Evolutionary conservation across 1,284 basidiomycete genomes (phyloP).

Genomic region (Sporisorium graminicola): DNA sequence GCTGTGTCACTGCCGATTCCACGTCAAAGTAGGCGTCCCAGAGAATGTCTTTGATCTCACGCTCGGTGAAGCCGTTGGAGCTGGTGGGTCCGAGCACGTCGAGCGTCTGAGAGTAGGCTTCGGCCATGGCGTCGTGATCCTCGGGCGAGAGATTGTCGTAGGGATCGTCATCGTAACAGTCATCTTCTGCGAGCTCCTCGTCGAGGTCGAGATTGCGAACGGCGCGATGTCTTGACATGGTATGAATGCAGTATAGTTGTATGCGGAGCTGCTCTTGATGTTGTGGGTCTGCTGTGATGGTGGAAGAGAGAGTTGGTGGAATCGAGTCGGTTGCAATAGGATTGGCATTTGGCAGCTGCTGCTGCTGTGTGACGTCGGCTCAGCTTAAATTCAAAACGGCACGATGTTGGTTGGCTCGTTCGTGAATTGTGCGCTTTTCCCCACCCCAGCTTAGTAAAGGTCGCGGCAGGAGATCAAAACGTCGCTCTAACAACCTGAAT

Average conservation of each 20-base stretch:
- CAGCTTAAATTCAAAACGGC: slow-evolving; percentile 1
- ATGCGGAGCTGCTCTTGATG: background rate
- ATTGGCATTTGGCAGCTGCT: slow-evolving; percentile 2
- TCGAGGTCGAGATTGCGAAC: slow-evolving; percentile 89
- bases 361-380: slow-evolving; percentile 32
- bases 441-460: slow-evolving; percentile 2
- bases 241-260: background rate
- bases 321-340: background rate
- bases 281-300: background rate
- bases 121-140: slow-evolving; percentile 58
- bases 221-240: slow-evolving; percentile 78
- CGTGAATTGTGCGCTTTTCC: background rate
- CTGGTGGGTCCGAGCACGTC: slow-evolving; percentile 58
- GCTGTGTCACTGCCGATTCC: slow-evolving; percentile 80
- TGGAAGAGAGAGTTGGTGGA: background rate
- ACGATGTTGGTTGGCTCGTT: slow-evolving; percentile 8
- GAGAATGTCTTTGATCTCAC: slow-evolving; percentile 80
- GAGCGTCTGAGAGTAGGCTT: slow-evolving; percentile 50
- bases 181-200: slow-evolving; percentile 78
- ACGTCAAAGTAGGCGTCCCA: slow-evolving; percentile 93
- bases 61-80: slow-evolving; percentile 58
- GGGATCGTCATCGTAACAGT: slow-evolving; percentile 71
- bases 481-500: background rate
- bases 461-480: background rate
- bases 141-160: slow-evolving; percentile 63